Percentiles rank a stretch among this genome's conserved stretches.
Evolutionary conservation across 108 stramenopile species (phyloP).

Genomic region (Fragilaria crotonensis): DNA sequence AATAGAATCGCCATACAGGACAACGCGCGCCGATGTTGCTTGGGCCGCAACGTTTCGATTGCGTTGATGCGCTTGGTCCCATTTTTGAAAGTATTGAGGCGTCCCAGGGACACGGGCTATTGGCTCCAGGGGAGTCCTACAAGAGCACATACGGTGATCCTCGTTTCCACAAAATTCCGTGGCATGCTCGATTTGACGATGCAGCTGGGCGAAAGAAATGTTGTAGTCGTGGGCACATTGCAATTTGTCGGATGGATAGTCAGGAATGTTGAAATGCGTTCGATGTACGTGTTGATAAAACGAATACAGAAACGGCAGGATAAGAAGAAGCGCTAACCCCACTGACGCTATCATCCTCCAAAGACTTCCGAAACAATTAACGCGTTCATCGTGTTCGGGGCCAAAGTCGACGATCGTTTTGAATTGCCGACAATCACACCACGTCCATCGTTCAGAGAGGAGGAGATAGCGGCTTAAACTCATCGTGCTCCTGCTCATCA

Average conservation of each 20-base stretch:
- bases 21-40: constrained; percentile 7
- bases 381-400: not conserved
- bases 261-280: not conserved
- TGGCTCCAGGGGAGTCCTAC: not conserved
- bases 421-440: not conserved
- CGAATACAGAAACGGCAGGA: not conserved
- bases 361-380: not conserved
- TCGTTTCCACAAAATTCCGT: not conserved
- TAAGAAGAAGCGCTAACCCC: not conserved
- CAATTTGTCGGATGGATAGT: not conserved
- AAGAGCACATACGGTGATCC: not conserved
- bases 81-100: not conserved
- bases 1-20: constrained; percentile 24
- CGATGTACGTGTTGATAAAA: not conserved
- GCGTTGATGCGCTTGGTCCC: not conserved
- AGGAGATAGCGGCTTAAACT: not conserved
- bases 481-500: not conserved
- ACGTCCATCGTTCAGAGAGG: not conserved
- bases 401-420: not conserved
- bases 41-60: not conserved
- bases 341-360: not conserved
- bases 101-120: not conserved
- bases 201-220: not conserved
- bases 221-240: not conserved
- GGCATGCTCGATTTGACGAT: not conserved